phyloP scores from a whole-genome alignment of 805 yeast genomes.

The Pichia scutulata region DNA sequence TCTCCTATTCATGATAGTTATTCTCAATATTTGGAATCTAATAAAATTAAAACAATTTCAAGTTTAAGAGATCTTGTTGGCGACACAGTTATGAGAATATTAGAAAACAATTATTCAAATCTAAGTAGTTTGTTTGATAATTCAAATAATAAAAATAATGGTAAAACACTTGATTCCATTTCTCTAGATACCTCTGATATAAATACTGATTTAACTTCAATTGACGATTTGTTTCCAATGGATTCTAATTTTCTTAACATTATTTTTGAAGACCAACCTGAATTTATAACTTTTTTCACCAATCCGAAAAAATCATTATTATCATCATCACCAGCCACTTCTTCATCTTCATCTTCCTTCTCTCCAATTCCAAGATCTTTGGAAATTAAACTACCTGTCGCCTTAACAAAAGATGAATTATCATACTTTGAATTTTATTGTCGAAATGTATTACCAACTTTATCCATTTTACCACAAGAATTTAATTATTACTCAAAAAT shows the following conservation, averaged over 20 bases:
- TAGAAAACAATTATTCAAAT: constrained; percentile 9
- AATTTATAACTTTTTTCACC: constrained; percentile 7
- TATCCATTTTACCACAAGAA: constrained; percentile 41
- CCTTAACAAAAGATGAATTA: constrained; percentile 13
- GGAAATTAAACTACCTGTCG: constrained; percentile 16
- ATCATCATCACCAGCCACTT: too few relatives aligned
- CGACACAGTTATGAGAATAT: constrained; percentile 11
- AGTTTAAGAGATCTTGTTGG: constrained; percentile 10
- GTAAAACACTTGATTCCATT: too few relatives aligned
- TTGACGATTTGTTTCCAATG: constrained; percentile 6
- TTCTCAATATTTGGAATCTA: neutral
- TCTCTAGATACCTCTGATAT: neutral
- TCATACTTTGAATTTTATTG: constrained; percentile 41
- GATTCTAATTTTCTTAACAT: constrained; percentile 10
- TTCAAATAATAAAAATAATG: neutral
- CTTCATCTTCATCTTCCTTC: too few relatives aligned
- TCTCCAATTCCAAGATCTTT: constrained; percentile 8
- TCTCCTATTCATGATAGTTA: neutral
- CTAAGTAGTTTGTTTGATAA: constrained; percentile 6
- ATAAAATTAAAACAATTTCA: constrained; percentile 5
- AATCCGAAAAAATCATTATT: neutral
- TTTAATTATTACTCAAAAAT: constrained; percentile 45
- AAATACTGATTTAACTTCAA: neutral
- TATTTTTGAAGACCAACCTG: constrained; percentile 13
- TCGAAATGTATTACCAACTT: constrained; percentile 35